Base-by-base conservation (phyloP, 1,284 basidiomycete species). In the Inonotus hispidus region DNA sequence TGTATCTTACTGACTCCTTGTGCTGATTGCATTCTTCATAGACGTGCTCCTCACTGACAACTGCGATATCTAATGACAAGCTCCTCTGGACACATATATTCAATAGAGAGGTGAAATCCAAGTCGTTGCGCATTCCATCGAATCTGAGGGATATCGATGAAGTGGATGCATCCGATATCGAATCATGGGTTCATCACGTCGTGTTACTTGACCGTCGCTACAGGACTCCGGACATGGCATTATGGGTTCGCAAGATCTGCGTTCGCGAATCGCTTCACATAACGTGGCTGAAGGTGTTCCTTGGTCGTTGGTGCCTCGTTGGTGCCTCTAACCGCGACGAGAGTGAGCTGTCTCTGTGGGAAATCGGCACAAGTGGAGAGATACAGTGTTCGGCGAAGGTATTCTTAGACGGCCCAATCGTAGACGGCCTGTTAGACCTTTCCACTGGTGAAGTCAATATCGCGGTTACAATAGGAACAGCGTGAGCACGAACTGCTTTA, bases 221-320 rank as follows among this genome's bases (percentile, higher is more conserved):
- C 32, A 16, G n/a, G 8, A 39, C 52, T 1, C 32, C 27, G 11
- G 13, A 52, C 0, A 38, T 4, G 13, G 23, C 21, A 27, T 32
- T 53, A 27, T 29, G 11, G 19, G 35, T 29, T 2, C 21, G 58
- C 19, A 27, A 43, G 38, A 13, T 56, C 8, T 8, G 10, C 3
- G 53, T 23, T 19, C 23, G n/a, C 19, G 19, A 21, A 6, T n/a
- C 23, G 1, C 38, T 56, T 21, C 23, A 14, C 16, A 11, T 59
- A 27, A 56, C 53, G 21, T 56, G 59, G 59, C 19, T 55, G 21
- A 56, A 38, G 39, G 2, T 60, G 14, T 21, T 60, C 19, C 50
- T 38, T 13, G 59, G 59, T 10, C 23, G 39, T 2, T 60, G 59
- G 59, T 55, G 53, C 16, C 41, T 60, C 11, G 41, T 55, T 19